These are phyloP conservation scores for Lasiodiplodia sp. DNA, from an alignment of 2,329 filamentous ascomycete species.

Conservation along the genomic window DNA sequence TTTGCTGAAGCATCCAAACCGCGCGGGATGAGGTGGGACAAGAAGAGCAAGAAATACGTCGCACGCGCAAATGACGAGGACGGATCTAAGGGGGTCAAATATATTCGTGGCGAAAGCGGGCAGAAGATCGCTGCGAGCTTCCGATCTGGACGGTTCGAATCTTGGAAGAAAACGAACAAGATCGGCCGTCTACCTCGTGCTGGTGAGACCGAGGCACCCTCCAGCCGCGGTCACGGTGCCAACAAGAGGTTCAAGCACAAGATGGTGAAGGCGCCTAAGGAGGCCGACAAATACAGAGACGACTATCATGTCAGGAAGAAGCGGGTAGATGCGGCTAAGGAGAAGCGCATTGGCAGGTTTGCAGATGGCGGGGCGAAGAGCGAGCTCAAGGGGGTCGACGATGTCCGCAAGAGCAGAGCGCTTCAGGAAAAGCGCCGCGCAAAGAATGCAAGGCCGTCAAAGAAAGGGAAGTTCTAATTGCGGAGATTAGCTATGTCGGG, in stretches of 20 bases:
- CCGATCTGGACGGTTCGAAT: constrained; percentile 90
- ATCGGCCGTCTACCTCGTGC: constrained; percentile 79
- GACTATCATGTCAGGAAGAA: constrained; percentile 92
- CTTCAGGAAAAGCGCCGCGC: constrained; percentile 77
- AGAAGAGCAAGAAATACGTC: constrained; percentile 96
- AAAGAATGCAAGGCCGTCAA: constrained; percentile 86
- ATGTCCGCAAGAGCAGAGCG: constrained; percentile 83
- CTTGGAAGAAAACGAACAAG: constrained; percentile 87
- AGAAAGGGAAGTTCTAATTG: constrained; percentile 59
- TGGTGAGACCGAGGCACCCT: constrained; percentile 76
- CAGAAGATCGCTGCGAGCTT: constrained; percentile 96
- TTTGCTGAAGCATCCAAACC: constrained; percentile 79
- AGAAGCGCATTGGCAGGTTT: constrained; percentile 80
- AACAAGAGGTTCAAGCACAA: constrained; percentile 80
- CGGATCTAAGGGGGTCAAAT: constrained; percentile 74
- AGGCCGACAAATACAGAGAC: constrained; percentile 88
- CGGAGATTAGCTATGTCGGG: constrained; percentile 12
- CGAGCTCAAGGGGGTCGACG: constrained; percentile 82
- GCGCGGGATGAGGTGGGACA: constrained; percentile 90
- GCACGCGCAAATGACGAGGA: constrained; percentile 92
- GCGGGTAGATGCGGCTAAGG: constrained; percentile 83
- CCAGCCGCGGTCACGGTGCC: constrained; percentile 37
- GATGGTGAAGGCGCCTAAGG: constrained; percentile 86
- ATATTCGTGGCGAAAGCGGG: constrained; percentile 88
- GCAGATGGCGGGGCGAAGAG: constrained; percentile 74